These are phyloP conservation scores for Colletotrichum magnum DNA, from an alignment of 2,329 filamentous ascomycete species.

Conservation along the genomic window DNA sequence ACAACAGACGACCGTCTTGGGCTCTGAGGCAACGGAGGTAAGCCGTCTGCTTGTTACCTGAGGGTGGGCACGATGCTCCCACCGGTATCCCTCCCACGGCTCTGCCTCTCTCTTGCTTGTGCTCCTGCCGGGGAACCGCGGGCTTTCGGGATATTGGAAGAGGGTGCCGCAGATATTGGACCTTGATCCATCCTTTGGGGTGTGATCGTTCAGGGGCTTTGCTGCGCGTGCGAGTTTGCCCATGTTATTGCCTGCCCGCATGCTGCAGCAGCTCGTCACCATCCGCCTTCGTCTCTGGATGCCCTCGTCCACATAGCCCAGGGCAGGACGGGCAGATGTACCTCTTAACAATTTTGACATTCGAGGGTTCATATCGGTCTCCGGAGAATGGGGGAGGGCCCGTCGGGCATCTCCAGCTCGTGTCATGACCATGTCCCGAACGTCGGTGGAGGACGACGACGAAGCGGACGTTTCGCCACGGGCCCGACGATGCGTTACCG, in stretches of 20 bases:
- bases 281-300: too few species aligned
- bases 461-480: slow-evolving; percentile 15
- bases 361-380: too few species aligned
- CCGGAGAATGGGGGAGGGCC: too few species aligned
- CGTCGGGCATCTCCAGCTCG: not conserved
- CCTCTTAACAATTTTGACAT: slow-evolving; percentile 34
- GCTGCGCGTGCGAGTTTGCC: slow-evolving; percentile 1
- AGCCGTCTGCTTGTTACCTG: too few species aligned
- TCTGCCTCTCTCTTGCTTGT: too few species aligned
- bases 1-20: too few species aligned
- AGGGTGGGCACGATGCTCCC: too few species aligned
- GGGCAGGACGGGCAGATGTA: slow-evolving; percentile 14
- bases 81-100: too few species aligned
- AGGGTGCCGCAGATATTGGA: not conserved
- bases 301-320: too few species aligned
- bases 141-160: not conserved
- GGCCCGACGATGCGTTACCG: slow-evolving; percentile 8
- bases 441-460: slow-evolving; percentile 5
- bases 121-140: too few species aligned
- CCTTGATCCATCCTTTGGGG: not conserved
- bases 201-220: slow-evolving; percentile 33
- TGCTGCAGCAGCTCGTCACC: too few species aligned
- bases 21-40: too few species aligned
- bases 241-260: slow-evolving; percentile 13
- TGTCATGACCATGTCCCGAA: slow-evolving; percentile 2